Conservation (phyloP, 2,329 filamentous ascomycete genomes). For the Xylaria sp. region DNA sequence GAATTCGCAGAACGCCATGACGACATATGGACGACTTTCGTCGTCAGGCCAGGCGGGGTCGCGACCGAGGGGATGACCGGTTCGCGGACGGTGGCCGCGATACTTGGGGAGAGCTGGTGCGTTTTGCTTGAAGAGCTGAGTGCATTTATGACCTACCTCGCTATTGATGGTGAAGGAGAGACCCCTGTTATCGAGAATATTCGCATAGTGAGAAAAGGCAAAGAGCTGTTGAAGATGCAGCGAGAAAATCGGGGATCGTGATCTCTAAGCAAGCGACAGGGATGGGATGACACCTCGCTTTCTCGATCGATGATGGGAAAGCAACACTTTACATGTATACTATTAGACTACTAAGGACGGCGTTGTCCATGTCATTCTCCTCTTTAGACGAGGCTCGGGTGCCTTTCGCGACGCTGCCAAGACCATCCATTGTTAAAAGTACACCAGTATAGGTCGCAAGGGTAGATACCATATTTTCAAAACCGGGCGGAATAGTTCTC, state of each 20-base stretch:
- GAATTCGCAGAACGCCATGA: slow-evolving; percentile 31
- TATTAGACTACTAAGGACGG: too few relatives aligned
- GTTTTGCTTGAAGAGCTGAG: slow-evolving; percentile 33
- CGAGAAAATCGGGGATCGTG: not conserved
- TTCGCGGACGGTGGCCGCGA: slow-evolving; percentile 10
- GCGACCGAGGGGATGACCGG: slow-evolving; percentile 13
- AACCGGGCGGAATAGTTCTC: not conserved
- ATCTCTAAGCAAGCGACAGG: not conserved
- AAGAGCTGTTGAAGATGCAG: slow-evolving; percentile 28
- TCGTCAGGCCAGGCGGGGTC: slow-evolving; percentile 33
- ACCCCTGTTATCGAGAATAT: slow-evolving; percentile 30
- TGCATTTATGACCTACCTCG: slow-evolving; percentile 36
- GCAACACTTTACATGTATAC: too few relatives aligned
- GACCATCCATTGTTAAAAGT: not conserved
- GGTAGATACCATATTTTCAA: not conserved
- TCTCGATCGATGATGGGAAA: too few relatives aligned
- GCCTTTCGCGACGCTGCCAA: not conserved
- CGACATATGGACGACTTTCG: slow-evolving; percentile 26
- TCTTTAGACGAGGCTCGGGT: not conserved
- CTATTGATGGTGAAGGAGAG: slow-evolving; percentile 30
- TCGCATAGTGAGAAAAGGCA: slow-evolving; percentile 32
- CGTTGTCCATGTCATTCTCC: not conserved
- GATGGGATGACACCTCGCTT: not conserved
- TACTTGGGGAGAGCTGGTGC: slow-evolving; percentile 33
- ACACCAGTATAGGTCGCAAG: too few relatives aligned